Conservation (phyloP, 352 stramenopile genomes). For the Phytopythium ostracodes region DNA sequence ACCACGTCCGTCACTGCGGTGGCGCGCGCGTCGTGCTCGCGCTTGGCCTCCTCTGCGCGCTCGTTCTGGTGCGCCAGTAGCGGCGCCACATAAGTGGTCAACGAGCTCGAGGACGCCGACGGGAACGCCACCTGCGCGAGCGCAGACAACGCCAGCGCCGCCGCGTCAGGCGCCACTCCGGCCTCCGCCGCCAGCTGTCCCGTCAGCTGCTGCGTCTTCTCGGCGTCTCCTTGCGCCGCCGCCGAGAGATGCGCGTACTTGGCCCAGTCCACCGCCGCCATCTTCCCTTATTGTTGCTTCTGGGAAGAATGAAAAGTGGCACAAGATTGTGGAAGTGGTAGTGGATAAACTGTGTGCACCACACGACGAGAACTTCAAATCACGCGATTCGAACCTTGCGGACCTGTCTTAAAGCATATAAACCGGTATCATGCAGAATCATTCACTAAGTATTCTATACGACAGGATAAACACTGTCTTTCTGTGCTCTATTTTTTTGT, state of each 20-base stretch:
- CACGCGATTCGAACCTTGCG: too few species aligned
- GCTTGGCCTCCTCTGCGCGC: conserved; percentile 17
- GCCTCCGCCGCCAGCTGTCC: conserved; percentile 31
- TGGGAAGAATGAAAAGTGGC: too few species aligned
- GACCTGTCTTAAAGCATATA: too few species aligned
- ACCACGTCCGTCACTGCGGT: conserved; percentile 38
- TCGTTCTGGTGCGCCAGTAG: conserved; percentile 33
- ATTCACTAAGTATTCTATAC: too few species aligned
- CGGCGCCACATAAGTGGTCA: conserved; percentile 45
- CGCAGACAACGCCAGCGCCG: conserved; percentile 22
- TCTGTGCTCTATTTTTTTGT: too few species aligned
- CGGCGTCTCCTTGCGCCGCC: conserved; percentile 8
- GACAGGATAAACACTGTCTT: too few species aligned
- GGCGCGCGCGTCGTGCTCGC: conserved; percentile 31
- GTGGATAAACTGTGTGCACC: not conserved
- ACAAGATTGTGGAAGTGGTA: too few species aligned
- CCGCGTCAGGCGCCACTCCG: conserved; percentile 14
- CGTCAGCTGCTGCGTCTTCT: conserved; percentile 13
- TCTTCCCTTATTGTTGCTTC: conserved; percentile 4
- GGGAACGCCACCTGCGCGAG: conserved; percentile 12
- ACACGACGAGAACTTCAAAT: not conserved
- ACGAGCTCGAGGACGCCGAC: not conserved
- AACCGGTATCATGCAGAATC: too few species aligned
- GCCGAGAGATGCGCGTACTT: conserved; percentile 21
- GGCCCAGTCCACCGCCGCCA: conserved; percentile 20